Base-by-base conservation (phyloP, 2,329 filamentous ascomycete genomes). In the Stemphylium lycopersici region DNA sequence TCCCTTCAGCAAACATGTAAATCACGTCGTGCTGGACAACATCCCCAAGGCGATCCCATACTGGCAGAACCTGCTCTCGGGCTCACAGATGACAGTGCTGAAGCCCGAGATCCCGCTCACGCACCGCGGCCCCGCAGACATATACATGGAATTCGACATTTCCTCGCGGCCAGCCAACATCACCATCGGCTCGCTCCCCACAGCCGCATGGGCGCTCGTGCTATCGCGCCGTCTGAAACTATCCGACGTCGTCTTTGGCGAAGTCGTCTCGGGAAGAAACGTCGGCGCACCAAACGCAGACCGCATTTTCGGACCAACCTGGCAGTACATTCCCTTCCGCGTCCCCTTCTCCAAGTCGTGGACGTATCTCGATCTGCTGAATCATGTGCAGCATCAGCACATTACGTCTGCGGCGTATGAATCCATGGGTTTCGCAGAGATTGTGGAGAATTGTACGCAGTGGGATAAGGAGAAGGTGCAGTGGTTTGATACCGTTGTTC, bases 241-340 rank as follows among this genome's bases (percentile, higher is more conserved):
- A 13, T 77, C 77, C 2, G 86, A 89, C 64, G 83, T 89, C 33
- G 80, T 85, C 7, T 89, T 89, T 58, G 86, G 86, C 24, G 84
- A 87, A 61, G 87, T 89, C 0, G 85, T 87, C 37, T 86, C 81
- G 54, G 87, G 87, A 0, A 82, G 87, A 41, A 86, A 85, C 66
- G 81, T 84, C 15, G 83, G 82, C 51, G 77, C 86, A 1, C 76
- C 80, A 13, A 78, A 79, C 36, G 80, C 82, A 16, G 83, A 87
- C 55, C 76, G 77, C 48, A 83, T 88, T 41, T 79, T 84, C 40
- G 87, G 87, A 0, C 87, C 87, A 0, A 87, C 85, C 56, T 87
- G 87, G 79, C 87, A 89, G 62, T 86, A 88, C 65, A 80, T 87
- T 1, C 87, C 87, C 0, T 80, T 89, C 32, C 81, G 87, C 16